Conservation (phyloP, 2,329 filamentous ascomycete species). For the Colletotrichum plurivorum region DNA sequence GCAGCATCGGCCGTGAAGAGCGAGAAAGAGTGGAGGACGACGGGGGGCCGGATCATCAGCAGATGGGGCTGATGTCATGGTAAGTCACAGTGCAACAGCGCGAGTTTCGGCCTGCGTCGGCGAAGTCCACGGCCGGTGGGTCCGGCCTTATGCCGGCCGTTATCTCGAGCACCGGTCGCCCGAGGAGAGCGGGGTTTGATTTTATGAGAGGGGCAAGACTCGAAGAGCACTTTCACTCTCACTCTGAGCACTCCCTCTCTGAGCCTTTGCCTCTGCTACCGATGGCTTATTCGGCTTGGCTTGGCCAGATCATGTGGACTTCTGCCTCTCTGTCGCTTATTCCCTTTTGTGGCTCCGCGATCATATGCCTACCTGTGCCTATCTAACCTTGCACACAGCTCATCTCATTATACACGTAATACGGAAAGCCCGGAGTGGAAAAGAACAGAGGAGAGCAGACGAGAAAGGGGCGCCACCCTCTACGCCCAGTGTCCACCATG, state of each 20-base stretch:
- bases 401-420: too few species aligned
- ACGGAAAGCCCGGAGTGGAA: too few species aligned
- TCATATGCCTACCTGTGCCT: too few species aligned
- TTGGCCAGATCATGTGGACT: too few species aligned
- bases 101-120: slow-evolving; percentile 38
- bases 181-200: slow-evolving; percentile 19
- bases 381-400: too few species aligned
- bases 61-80: slow-evolving; percentile 38
- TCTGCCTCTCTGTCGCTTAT: too few species aligned
- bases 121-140: slow-evolving; percentile 34
- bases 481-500: background rate
- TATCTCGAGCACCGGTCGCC: slow-evolving; percentile 36
- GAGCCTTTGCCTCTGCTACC: too few species aligned
- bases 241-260: background rate
- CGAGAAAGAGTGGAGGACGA: slow-evolving; percentile 31
- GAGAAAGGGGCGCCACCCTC: background rate
- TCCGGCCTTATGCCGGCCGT: slow-evolving; percentile 39
- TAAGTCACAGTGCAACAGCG: slow-evolving; percentile 24
- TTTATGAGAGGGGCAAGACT: background rate
- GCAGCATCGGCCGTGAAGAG: slow-evolving; percentile 31
- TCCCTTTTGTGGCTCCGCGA: too few species aligned
- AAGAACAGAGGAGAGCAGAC: too few species aligned
- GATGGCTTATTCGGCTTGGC: too few species aligned
- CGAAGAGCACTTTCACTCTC: background rate
- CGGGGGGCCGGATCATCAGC: slow-evolving; percentile 25